phyloP scores from a whole-genome alignment of 202 grass and related monocot species.

The Carex arenaria region DNA sequence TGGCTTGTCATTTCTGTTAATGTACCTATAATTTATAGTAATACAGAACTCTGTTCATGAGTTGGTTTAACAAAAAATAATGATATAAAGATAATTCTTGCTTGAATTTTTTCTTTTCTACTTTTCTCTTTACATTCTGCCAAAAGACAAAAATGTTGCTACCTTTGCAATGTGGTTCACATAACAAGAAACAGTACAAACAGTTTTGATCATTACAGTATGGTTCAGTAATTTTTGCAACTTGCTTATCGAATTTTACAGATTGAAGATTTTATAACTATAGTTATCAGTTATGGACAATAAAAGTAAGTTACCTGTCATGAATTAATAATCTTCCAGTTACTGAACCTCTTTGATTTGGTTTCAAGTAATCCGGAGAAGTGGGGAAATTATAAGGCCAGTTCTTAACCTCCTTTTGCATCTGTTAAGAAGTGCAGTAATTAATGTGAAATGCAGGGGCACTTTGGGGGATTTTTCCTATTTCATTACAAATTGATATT shows the following conservation, averaged over 20 bases:
- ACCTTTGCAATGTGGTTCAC: not conserved
- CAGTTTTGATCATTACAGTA: not conserved
- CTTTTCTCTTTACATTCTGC: not conserved
- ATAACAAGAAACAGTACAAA: not conserved
- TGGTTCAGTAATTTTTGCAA: not conserved
- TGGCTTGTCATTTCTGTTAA: constrained; percentile 18
- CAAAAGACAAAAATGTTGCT: not conserved
- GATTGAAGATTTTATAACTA: not conserved
- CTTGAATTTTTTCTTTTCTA: not conserved
- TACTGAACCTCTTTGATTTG: constrained; percentile 38
- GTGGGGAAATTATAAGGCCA: constrained; percentile 67
- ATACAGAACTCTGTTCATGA: not conserved
- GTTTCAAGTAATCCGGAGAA: constrained; percentile 48
- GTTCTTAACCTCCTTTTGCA: constrained; percentile 26
- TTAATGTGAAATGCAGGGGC: not conserved
- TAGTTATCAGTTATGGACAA: not conserved
- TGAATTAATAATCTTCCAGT: constrained; percentile 30
- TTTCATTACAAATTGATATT: not conserved
- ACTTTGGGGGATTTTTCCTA: not conserved
- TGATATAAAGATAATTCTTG: not conserved
- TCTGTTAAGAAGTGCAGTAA: constrained; percentile 22
- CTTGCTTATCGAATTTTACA: not conserved
- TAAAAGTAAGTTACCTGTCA: constrained; percentile 28
- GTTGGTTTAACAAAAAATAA: not conserved
- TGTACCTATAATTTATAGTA: constrained; percentile 18